Percentiles rank a stretch among this genome's conserved stretches.
Conservation (phyloP, 169 alveolate genomes). For the Plasmodium sp. region DNA sequence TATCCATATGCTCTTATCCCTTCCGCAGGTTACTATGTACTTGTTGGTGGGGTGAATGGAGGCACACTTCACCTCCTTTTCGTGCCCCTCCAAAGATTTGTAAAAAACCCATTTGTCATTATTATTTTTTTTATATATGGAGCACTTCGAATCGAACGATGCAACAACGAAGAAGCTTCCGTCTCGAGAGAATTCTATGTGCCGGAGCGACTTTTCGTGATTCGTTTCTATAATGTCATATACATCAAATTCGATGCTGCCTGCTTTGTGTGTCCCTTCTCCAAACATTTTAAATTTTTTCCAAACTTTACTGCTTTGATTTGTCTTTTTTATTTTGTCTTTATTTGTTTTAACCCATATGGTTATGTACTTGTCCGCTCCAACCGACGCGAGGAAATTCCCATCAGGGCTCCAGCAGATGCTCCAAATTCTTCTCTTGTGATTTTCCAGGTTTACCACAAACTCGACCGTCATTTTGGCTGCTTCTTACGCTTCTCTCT, state of each 20-base stretch:
- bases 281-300: not conserved
- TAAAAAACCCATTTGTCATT: conserved; percentile 77
- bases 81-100: conserved; percentile 83
- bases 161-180: conserved; percentile 83
- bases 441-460: conserved; percentile 52
- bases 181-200: conserved; percentile 79
- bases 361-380: conserved; percentile 59
- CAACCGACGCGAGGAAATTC: conserved; percentile 47
- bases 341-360: conserved; percentile 47
- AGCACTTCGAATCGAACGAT: conserved; percentile 83
- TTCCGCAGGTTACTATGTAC: conserved; percentile 84
- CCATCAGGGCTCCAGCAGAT: conserved; percentile 74
- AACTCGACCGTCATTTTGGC: conserved; percentile 32
- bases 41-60: conserved; percentile 78
- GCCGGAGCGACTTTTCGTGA: conserved; percentile 81
- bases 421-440: conserved; percentile 65
- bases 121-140: conserved; percentile 33
- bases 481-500: not conserved
- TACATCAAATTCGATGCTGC: conserved; percentile 4
- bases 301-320: not conserved
- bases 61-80: conserved; percentile 85
- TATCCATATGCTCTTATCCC: conserved; percentile 85
- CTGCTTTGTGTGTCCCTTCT: not conserved
- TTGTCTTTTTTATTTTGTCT: not conserved
- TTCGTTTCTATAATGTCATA: conserved; percentile 77